phyloP scores from a whole-genome alignment of 129 eudicot genomes.

The Flaveria linearis region DNA sequence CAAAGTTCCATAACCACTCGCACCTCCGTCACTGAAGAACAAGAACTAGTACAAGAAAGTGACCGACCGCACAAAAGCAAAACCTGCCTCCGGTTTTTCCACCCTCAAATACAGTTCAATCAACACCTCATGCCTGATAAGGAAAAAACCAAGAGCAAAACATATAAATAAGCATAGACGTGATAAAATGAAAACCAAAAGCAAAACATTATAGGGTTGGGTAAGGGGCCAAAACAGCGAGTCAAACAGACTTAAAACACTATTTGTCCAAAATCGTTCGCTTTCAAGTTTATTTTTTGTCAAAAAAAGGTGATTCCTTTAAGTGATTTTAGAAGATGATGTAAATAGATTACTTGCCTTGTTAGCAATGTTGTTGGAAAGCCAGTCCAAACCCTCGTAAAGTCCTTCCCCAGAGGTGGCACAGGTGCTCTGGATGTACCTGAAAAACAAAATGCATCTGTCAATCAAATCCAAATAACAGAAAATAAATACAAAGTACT shows the following conservation, averaged over 20 bases:
- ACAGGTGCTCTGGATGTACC: conserved; percentile 99
- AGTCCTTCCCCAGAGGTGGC: conserved; percentile 99
- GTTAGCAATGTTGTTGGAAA: conserved; percentile 98
- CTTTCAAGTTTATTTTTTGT: background rate
- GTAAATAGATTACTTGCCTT: conserved; percentile 53
- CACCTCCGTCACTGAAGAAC: conserved; percentile 6
- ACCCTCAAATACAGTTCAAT: conserved; percentile 33
- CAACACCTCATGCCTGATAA: conserved; percentile 61
- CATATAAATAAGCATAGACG: background rate
- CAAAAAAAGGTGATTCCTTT: background rate
- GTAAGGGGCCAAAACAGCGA: background rate
- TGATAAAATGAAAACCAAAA: conserved; percentile 22
- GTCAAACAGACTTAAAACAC: background rate
- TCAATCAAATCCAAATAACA: background rate
- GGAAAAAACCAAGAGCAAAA: background rate
- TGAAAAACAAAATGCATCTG: conserved; percentile 24
- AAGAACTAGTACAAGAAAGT: conserved; percentile 23
- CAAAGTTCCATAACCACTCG: conserved; percentile 37
- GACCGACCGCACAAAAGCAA: conserved; percentile 46
- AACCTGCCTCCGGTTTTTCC: conserved; percentile 48
- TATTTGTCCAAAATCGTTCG: background rate
- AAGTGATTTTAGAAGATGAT: background rate
- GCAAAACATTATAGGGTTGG: background rate
- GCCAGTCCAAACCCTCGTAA: conserved; percentile 98
- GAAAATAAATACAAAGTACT: background rate